Evolutionary conservation across 2,329 filamentous ascomycete species (phyloP).

Genomic region (Cladobotryum protrusum): DNA sequence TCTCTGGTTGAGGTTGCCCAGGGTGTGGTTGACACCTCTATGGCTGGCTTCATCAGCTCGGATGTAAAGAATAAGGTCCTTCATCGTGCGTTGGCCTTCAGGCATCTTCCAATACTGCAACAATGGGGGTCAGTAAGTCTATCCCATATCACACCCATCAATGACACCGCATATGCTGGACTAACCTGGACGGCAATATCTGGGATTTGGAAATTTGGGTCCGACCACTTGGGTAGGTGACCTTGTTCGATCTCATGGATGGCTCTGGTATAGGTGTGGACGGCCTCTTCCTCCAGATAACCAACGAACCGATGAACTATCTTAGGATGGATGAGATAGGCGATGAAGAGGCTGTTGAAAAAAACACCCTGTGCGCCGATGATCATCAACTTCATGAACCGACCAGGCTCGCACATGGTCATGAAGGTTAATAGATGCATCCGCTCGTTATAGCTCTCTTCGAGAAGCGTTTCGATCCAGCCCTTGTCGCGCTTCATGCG

Average conservation of each 20-base stretch:
- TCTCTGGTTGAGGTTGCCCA: conserved; percentile 79
- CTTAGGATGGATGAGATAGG: conserved; percentile 79
- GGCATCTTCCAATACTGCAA: conserved; percentile 84
- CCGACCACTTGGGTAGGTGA: conserved; percentile 74
- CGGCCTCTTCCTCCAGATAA: conserved; percentile 95
- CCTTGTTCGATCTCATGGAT: conserved; percentile 82
- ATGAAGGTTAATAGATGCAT: conserved; percentile 94
- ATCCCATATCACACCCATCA: neutral
- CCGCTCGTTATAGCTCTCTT: conserved; percentile 86
- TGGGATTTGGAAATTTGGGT: conserved; percentile 64
- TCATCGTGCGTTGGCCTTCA: conserved; percentile 73
- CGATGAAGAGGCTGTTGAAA: conserved; percentile 88
- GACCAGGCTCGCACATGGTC: conserved; percentile 69
- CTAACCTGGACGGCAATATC: conserved; percentile 69
- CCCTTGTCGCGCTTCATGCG: conserved; percentile 89
- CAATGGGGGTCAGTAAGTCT: neutral
- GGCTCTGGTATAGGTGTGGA: conserved; percentile 87
- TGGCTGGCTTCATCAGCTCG: conserved; percentile 86
- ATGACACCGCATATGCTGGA: neutral
- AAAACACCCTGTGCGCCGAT: conserved; percentile 91
- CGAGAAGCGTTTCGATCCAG: conserved; percentile 89
- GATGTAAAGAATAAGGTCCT: conserved; percentile 80
- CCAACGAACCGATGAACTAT: conserved; percentile 94
- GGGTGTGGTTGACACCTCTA: conserved; percentile 90
- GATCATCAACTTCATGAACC: conserved; percentile 89